phyloP scores from a whole-genome alignment of 2,329 filamentous ascomycete genomes.

The Colletotrichum falcatum region DNA sequence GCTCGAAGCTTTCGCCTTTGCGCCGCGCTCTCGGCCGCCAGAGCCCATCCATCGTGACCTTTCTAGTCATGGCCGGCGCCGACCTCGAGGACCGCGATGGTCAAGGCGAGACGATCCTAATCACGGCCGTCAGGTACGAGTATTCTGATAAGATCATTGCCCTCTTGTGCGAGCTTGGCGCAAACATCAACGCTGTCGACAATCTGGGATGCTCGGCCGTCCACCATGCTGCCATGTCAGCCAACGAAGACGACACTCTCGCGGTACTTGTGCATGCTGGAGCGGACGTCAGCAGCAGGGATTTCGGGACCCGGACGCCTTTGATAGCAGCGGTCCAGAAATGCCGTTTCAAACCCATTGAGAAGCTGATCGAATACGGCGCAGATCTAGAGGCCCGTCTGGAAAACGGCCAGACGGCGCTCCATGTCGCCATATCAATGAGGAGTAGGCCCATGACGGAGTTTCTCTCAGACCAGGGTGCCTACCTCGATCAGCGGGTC shows the following conservation, averaged over 20 bases:
- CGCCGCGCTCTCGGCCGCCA: conserved; percentile 43
- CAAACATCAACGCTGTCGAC: conserved; percentile 43
- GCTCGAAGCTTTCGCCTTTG: conserved; percentile 41
- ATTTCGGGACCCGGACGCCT: conserved; percentile 43
- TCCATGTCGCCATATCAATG: conserved; percentile 44
- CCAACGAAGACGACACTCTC: conserved; percentile 41
- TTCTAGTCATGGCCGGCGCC: conserved; percentile 44
- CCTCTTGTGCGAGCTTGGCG: conserved; percentile 44
- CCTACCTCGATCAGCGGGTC: conserved; percentile 39
- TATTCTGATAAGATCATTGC: conserved; percentile 44
- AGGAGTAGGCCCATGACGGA: conserved; percentile 40
- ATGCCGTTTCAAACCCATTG: conserved; percentile 33
- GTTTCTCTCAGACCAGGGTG: conserved; percentile 44
- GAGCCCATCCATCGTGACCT: conserved; percentile 41
- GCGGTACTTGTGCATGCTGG: conserved; percentile 43
- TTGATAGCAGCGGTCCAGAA: conserved; percentile 43
- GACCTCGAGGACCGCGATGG: conserved; percentile 41
- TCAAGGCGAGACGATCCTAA: conserved; percentile 42
- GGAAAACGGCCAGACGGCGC: conserved; percentile 41
- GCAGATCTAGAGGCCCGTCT: conserved; percentile 43
- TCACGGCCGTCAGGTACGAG: conserved; percentile 39
- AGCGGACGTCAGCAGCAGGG: conserved; percentile 40
- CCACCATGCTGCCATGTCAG: conserved; percentile 43
- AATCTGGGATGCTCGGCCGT: conserved; percentile 42
- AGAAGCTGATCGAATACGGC: conserved; percentile 42